phyloP scores from a whole-genome alignment of 352 stramenopile genomes.

The Pythium oligandrum region DNA sequence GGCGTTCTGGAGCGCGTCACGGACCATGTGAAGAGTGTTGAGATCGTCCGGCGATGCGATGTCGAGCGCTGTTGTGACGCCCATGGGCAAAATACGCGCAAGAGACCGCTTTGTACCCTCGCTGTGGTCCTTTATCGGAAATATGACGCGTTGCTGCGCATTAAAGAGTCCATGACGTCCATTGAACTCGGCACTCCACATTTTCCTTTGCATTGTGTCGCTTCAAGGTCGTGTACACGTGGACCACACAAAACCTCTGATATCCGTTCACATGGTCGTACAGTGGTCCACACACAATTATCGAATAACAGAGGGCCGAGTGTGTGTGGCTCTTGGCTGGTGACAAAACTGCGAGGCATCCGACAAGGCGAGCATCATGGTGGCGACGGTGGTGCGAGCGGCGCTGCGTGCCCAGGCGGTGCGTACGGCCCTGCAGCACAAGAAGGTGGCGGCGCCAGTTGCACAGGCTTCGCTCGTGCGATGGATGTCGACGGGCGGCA shows the following conservation, averaged over 20 bases:
- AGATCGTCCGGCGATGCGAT: constrained; percentile 29
- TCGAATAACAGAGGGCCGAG: too few species aligned
- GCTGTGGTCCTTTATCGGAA: constrained; percentile 25
- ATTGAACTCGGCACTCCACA: constrained; percentile 50
- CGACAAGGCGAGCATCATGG: constrained; percentile 10
- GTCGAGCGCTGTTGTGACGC: constrained; percentile 32
- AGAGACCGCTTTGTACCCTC: constrained; percentile 23
- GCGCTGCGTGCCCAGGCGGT: constrained; percentile 20
- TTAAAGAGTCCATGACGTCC: constrained; percentile 28
- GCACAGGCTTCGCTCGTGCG: constrained; percentile 7
- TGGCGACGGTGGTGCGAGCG: constrained; percentile 41
- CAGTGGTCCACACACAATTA: too few species aligned
- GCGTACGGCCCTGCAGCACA: constrained; percentile 9
- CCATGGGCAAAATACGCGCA: constrained; percentile 21
- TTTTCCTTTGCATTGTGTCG: constrained; percentile 5
- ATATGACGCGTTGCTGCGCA: constrained; percentile 43
- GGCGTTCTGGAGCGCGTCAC: constrained; percentile 20
- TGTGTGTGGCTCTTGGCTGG: constrained; percentile 16
- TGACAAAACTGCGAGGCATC: constrained; percentile 7
- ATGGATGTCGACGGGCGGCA: constrained; percentile 11
- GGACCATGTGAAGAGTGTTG: constrained; percentile 21
- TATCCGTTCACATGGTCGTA: too few species aligned
- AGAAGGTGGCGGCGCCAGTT: neutral
- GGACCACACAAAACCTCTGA: neutral
- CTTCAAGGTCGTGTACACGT: neutral